phyloP scores from a whole-genome alignment of 192 early-diverging fungal genomes.

The Lunasporangiospora selenospora region DNA sequence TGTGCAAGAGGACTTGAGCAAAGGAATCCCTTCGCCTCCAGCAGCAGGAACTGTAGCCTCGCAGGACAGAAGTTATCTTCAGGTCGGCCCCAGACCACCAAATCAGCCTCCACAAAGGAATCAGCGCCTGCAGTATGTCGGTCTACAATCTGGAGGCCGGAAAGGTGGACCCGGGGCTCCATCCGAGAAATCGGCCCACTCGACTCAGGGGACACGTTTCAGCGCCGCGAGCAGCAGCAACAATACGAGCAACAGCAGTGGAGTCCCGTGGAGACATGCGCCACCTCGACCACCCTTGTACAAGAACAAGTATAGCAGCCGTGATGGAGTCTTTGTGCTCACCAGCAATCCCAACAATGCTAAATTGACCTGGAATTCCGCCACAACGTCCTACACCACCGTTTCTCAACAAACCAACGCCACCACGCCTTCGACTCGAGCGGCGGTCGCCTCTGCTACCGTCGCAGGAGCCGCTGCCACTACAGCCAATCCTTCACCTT shows the following conservation, averaged over 20 bases:
- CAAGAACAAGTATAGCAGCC: conserved; percentile 12
- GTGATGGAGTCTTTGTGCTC: background rate
- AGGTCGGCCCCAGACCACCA: too few species aligned
- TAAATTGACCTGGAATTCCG: conserved; percentile 48
- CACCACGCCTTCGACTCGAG: conserved; percentile 40
- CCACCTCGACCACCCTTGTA: conserved; percentile 12
- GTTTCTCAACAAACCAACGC: too few species aligned
- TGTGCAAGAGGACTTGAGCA: background rate
- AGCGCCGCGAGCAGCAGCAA: too few species aligned
- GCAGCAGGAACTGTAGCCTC: too few species aligned
- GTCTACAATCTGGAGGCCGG: background rate
- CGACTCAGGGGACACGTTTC: too few species aligned
- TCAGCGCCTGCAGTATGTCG: background rate
- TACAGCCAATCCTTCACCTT: conserved; percentile 31
- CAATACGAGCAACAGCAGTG: too few species aligned
- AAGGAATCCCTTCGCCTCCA: too few species aligned
- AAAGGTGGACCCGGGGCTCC: background rate
- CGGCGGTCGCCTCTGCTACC: too few species aligned
- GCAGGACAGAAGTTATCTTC: too few species aligned
- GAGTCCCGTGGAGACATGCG: too few species aligned
- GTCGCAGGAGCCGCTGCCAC: too few species aligned
- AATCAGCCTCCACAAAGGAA: too few species aligned
- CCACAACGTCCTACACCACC: conserved; percentile 37
- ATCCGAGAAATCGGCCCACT: conserved; percentile 22
- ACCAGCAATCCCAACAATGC: background rate